A percentile compares a stretch with the other conserved stretches of the same genome.
phyloP scores from a whole-genome alignment of 495 filamentous ascomycete species.

The Aspergillus baeticus region DNA sequence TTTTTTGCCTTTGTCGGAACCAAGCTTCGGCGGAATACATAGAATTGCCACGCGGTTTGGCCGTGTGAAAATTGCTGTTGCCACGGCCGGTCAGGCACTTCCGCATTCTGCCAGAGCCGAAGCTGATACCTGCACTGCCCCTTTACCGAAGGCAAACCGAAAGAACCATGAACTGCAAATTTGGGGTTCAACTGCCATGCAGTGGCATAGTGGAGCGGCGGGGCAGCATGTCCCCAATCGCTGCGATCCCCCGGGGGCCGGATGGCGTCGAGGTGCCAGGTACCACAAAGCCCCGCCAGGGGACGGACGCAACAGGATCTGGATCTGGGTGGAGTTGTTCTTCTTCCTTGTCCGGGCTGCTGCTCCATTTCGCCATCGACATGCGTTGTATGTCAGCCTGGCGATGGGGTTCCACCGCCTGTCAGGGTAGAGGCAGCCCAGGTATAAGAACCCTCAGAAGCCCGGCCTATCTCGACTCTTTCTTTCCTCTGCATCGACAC shows the following conservation, averaged over 20 bases:
- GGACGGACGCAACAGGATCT: constrained; percentile 7
- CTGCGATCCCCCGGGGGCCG: not conserved
- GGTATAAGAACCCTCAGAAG: constrained; percentile 8
- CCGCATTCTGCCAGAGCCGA: not conserved
- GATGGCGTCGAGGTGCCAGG: constrained; percentile 14
- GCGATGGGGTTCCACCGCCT: not conserved
- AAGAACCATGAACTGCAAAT: too few species aligned
- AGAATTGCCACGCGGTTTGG: constrained; percentile 1
- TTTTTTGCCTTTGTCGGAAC: constrained; percentile 14
- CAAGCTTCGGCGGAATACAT: not conserved
- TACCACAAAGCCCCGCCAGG: constrained; percentile 8
- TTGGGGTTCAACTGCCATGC: not conserved
- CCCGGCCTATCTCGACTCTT: constrained; percentile 2
- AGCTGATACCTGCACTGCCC: not conserved
- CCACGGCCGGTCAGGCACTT: constrained; percentile 8
- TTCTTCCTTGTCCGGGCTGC: not conserved
- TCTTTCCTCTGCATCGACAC: constrained; percentile 13
- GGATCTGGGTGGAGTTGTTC: constrained; percentile 14
- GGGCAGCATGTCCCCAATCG: not conserved
- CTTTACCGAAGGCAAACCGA: not conserved
- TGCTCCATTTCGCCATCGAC: constrained; percentile 12
- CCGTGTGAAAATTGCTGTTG: not conserved
- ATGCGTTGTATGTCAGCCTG: not conserved
- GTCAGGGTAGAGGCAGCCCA: constrained; percentile 7
- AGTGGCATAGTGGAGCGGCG: not conserved